phyloP scores from a whole-genome alignment of 257 asterid genomes.

The Plectranthus barbatus region DNA sequence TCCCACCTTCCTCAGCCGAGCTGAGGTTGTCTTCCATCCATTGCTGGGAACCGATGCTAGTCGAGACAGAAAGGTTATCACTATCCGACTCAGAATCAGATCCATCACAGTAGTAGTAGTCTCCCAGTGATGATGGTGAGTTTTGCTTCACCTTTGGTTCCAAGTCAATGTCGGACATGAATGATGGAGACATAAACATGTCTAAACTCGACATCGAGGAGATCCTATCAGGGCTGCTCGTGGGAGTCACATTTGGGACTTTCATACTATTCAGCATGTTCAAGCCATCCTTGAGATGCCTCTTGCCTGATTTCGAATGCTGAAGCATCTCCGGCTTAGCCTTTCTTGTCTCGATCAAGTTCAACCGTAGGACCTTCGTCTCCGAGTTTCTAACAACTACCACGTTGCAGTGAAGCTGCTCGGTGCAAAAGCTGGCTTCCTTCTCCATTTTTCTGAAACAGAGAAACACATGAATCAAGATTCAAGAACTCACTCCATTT shows the following conservation, averaged over 20 bases:
- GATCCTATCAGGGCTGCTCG: constrained; percentile 64
- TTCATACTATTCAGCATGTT: constrained; percentile 29
- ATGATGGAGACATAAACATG: constrained; percentile 32
- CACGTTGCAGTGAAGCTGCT: constrained; percentile 70
- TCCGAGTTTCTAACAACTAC: constrained; percentile 51
- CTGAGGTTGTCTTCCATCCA: constrained; percentile 46
- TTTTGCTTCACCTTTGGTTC: constrained; percentile 33
- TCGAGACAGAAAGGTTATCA: constrained; percentile 47
- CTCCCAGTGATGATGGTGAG: constrained; percentile 9
- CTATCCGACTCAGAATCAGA: constrained; percentile 54
- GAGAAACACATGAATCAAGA: background rate
- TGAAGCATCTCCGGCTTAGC: constrained; percentile 12
- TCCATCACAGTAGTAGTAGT: constrained; percentile 21
- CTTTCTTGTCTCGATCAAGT: constrained; percentile 43
- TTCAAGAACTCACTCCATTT: background rate
- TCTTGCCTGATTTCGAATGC: constrained; percentile 20
- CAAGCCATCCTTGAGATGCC: constrained; percentile 11
- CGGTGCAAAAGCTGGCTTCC: constrained; percentile 62
- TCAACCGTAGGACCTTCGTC: constrained; percentile 68
- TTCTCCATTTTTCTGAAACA: constrained; percentile 47
- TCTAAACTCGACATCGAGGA: constrained; percentile 57
- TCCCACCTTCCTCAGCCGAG: constrained; percentile 40
- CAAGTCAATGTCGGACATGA: constrained; percentile 41
- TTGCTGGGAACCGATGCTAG: constrained; percentile 41
- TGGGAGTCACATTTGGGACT: constrained; percentile 84